Conservation (phyloP, 495 filamentous ascomycete genomes). For the Aspergillus carlsbadensis region DNA sequence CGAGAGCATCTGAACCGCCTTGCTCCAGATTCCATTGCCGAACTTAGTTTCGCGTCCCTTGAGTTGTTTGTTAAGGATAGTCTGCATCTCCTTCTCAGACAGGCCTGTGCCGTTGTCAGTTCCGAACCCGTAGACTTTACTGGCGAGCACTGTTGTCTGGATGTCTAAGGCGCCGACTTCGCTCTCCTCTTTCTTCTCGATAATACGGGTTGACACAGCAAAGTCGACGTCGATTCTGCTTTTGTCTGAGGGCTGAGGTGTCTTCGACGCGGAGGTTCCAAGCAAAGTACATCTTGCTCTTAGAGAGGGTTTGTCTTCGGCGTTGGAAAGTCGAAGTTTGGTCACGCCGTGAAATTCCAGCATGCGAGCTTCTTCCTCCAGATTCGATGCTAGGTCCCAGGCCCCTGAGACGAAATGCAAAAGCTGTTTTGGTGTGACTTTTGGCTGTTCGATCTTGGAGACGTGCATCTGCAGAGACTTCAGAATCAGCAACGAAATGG, state of each 20-base stretch:
- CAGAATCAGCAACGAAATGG: conserved; percentile 37
- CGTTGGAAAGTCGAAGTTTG: conserved; percentile 36
- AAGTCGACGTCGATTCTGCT: conserved; percentile 46
- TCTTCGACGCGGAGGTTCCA: conserved; percentile 21
- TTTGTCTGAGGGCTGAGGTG: conserved; percentile 11
- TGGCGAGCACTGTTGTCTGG: conserved; percentile 41
- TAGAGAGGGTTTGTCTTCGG: conserved; percentile 31
- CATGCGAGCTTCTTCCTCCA: conserved; percentile 48
- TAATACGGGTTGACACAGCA: conserved; percentile 32
- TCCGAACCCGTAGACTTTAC: conserved; percentile 48
- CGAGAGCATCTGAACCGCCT: conserved; percentile 38
- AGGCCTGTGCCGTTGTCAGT: conserved; percentile 29
- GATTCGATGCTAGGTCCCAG: conserved; percentile 38
- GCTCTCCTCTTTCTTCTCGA: conserved; percentile 12
- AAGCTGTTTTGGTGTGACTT: conserved; percentile 33
- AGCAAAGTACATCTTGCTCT: conserved; percentile 44
- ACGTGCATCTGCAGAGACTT: conserved; percentile 38
- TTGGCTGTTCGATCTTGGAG: conserved; percentile 31
- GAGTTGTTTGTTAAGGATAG: conserved; percentile 36
- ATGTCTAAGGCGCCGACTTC: conserved; percentile 35
- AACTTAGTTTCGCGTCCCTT: conserved; percentile 24
- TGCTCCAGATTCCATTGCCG: conserved; percentile 44
- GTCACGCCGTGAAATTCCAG: conserved; percentile 48
- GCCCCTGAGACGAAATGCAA: conserved; percentile 40
- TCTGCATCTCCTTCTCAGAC: conserved; percentile 39